Evolutionary conservation across 169 alveolate species (phyloP).

Genomic region (Eimeria necatrix): DNA sequence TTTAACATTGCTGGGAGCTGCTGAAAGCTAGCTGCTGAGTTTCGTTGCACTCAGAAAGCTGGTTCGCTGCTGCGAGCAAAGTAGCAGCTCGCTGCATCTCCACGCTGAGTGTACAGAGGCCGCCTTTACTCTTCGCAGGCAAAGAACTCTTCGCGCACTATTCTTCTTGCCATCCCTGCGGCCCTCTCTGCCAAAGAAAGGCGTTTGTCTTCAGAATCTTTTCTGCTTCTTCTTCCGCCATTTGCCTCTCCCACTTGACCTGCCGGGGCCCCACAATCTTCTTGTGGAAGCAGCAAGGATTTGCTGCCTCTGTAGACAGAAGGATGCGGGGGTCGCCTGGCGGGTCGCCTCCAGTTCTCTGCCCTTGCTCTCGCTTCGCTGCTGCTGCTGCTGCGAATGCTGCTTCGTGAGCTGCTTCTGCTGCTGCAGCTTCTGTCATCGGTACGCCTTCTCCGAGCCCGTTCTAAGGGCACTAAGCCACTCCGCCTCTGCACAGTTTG

Average conservation of each 20-base stretch:
- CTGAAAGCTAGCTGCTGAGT: neutral
- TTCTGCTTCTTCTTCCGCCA: neutral
- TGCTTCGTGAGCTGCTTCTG: slow-evolving; percentile 20
- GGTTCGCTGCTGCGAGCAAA: neutral
- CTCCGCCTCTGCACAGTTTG: slow-evolving; percentile 22
- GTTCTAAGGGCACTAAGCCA: neutral
- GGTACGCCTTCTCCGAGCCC: slow-evolving; percentile 10
- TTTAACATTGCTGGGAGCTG: neutral
- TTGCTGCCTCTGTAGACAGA: neutral
- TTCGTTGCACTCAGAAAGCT: neutral
- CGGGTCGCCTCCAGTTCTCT: neutral
- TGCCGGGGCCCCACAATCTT: neutral
- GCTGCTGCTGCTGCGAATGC: too few relatives aligned
- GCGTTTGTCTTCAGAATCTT: neutral
- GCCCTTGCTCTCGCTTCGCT: neutral
- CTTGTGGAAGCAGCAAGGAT: neutral
- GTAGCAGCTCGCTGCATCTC: too few relatives aligned
- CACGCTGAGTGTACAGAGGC: too few relatives aligned
- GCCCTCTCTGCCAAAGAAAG: slow-evolving; percentile 36
- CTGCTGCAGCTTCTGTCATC: slow-evolving; percentile 32
- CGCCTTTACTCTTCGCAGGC: neutral
- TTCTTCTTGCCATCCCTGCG: slow-evolving; percentile 14
- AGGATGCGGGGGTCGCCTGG: neutral
- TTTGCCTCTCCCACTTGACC: neutral
- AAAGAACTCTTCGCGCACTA: slow-evolving; percentile 45